Conservation (phyloP, 106 monocot species). For the Dioscorea alata region DNA sequence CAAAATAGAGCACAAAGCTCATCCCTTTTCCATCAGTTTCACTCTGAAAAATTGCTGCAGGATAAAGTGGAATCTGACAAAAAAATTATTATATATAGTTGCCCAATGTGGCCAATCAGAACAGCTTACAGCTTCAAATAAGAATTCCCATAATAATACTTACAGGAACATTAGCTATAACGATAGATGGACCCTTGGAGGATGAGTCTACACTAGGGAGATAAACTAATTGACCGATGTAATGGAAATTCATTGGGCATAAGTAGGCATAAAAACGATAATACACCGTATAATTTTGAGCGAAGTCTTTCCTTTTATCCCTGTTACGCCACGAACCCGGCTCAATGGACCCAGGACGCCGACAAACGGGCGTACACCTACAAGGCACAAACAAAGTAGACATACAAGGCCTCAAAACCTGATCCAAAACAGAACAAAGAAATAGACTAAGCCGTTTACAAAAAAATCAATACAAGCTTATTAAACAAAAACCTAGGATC, state of each 20-base stretch:
- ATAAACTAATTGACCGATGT: conserved; percentile 78
- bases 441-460: too few relatives aligned
- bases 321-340: too few relatives aligned
- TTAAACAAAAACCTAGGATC: too few relatives aligned
- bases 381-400: too few relatives aligned
- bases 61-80: conserved; percentile 76
- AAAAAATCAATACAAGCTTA: too few relatives aligned
- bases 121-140: neutral
- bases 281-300: conserved; percentile 78
- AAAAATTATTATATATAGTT: too few relatives aligned
- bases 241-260: conserved; percentile 79
- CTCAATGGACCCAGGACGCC: too few relatives aligned
- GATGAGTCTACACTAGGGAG: conserved; percentile 57
- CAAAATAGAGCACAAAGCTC: conserved; percentile 81
- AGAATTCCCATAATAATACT: neutral
- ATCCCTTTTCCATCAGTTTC: conserved; percentile 84
- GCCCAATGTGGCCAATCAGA: too few relatives aligned
- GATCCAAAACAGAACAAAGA: too few relatives aligned
- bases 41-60: conserved; percentile 80
- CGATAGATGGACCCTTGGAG: conserved; percentile 70
- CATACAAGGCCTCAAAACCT: too few relatives aligned
- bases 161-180: conserved; percentile 96
- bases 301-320: conserved; percentile 98
- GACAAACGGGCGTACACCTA: too few relatives aligned
- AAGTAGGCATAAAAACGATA: conserved; percentile 91